Percentiles rank a stretch among this genome's conserved stretches.
Evolutionary conservation across 73 alveolate species (phyloP).

Genomic region (Paraurostyla sp.): DNA sequence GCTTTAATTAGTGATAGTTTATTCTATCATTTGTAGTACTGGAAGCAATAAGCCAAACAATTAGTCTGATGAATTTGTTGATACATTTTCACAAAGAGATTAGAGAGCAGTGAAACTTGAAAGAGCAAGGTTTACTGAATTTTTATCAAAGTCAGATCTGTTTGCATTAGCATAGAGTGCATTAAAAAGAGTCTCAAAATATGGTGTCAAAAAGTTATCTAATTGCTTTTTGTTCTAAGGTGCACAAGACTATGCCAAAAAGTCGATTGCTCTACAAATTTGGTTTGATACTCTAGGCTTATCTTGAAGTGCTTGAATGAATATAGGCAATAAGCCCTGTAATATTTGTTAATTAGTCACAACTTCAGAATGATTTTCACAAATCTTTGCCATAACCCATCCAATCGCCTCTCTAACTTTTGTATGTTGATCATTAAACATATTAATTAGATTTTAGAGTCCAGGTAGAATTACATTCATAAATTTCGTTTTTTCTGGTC

Average conservation of each 20-base stretch:
- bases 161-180: constrained; percentile 38
- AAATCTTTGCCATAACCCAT: constrained; percentile 72
- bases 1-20: background rate
- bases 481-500: constrained; percentile 63
- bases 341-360: constrained; percentile 13
- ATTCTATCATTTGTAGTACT: constrained; percentile 30
- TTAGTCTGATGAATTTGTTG: constrained; percentile 2
- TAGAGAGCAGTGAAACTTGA: constrained; percentile 65
- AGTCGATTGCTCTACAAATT: constrained; percentile 53
- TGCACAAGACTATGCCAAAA: constrained; percentile 42
- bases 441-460: constrained; percentile 16
- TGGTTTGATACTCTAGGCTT: constrained; percentile 63
- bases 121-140: constrained; percentile 25
- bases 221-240: background rate
- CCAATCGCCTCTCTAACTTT: constrained; percentile 73
- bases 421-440: constrained; percentile 55
- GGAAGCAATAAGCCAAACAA: constrained; percentile 22
- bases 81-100: constrained; percentile 58
- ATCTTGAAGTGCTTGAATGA: constrained; percentile 46
- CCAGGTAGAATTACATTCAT: constrained; percentile 63
- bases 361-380: constrained; percentile 64
- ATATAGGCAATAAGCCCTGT: background rate
- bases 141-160: constrained; percentile 43
- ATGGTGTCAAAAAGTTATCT: constrained; percentile 46
- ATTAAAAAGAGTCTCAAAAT: constrained; percentile 24